These are phyloP conservation scores for Tulasnella sp. DNA, from an alignment of 768 basidiomycete species.

Conservation along the genomic window DNA sequence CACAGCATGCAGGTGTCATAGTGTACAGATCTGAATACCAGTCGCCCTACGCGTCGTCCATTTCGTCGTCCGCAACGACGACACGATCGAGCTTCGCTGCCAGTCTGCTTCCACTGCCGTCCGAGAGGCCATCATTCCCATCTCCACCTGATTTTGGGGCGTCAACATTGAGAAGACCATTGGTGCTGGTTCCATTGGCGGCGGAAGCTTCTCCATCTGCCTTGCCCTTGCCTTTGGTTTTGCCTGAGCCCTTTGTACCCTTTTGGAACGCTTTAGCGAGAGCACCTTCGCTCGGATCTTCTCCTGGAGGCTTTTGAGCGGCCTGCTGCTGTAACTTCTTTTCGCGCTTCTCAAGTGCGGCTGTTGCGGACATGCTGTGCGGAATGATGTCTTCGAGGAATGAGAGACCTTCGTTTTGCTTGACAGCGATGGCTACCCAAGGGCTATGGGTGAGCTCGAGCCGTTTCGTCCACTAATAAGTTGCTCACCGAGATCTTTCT, in stretches of 20 bases:
- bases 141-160: not conserved
- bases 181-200: not conserved
- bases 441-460: not conserved
- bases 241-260: not conserved
- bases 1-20: too few relatives aligned
- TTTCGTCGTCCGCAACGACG: not conserved
- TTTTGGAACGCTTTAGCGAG: not conserved
- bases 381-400: conserved; percentile 17
- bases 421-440: conserved; percentile 9
- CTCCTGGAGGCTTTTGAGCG: not conserved
- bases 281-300: not conserved
- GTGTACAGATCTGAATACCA: too few relatives aligned
- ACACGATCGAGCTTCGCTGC: not conserved
- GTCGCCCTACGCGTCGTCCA: not conserved
- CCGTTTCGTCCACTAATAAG: not conserved
- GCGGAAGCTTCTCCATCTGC: not conserved
- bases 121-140: not conserved
- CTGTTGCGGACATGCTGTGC: conserved; percentile 11
- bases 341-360: conserved; percentile 8
- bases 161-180: not conserved
- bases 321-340: not conserved
- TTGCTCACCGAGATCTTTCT: conserved; percentile 25
- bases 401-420: conserved; percentile 8
- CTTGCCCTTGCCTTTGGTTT: not conserved
- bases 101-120: not conserved